Evolutionary conservation across 345 rosid species (phyloP), one percentile per base, ranked within the genome.

Genomic region (Lepidium sativum): DNA sequence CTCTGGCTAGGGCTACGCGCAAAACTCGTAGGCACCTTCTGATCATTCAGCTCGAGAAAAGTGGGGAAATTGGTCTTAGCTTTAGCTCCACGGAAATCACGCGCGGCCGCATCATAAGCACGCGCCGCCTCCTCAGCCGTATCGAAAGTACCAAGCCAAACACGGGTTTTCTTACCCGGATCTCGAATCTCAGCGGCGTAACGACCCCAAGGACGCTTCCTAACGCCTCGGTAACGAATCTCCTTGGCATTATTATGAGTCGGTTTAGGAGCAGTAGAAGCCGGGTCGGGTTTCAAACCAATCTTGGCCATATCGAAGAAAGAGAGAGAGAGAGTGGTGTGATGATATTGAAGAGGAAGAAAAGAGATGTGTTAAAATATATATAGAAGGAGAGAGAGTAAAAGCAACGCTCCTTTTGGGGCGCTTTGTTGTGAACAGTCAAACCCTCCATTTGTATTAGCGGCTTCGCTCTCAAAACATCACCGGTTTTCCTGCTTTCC

Each of bases 171-270:
- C 84, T 85, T 92, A 3, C 86, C 87, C 0, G 97, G 97, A 78
- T 92, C 97, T 9, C 98, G 84, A 79, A 92, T 92, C 92, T 92
- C 98, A 37, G 98, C 95, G 6, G 98, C 97, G 56, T 89, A 92
- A 8, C 91, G 87, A 7, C 98, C 97, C 97, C 98, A 92, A 0
- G 96, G 98, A 33, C 98, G 82, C 79, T 85, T 89, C 59, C 98
- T 71, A 3, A 92, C 96, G 58, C 98, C 98, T 23, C 98, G 77
- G 70, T 69, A 92, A 20, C 95, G 87, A 75, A 84, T 77, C 83
- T 88, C 98, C 63, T 67, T 78, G 41, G 51, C 35, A 67, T 45
- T 71, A 48, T 61, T 60, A 2, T 41, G 18, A 14, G 37, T 54
- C 16, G 18, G 69, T 42, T 45, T 67, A 41, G 60, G 64, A 68